Conservation (phyloP, 2,329 filamentous ascomycete species). For the Lecanosticta acicola region DNA sequence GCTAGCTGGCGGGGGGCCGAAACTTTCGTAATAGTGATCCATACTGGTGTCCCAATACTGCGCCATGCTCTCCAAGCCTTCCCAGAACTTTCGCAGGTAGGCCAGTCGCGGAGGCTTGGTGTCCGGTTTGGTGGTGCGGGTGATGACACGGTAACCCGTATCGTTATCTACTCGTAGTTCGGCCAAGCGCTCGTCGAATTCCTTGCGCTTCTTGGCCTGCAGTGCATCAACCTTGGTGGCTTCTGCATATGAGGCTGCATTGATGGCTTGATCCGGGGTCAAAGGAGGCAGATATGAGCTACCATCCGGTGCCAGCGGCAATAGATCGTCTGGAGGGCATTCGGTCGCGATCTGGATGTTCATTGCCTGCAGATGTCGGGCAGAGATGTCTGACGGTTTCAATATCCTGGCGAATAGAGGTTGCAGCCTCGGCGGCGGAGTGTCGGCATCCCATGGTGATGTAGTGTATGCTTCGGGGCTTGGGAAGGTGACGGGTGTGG, state of each 20-base stretch:
- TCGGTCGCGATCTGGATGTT: conserved; percentile 38
- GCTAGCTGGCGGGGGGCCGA: conserved; percentile 19
- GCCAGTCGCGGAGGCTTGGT: conserved; percentile 47
- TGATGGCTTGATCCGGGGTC: conserved; percentile 28
- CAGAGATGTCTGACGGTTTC: conserved; percentile 39
- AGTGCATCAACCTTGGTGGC: conserved; percentile 41
- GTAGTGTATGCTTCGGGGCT: conserved; percentile 2
- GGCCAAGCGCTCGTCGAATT: conserved; percentile 44
- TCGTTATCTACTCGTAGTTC: conserved; percentile 53
- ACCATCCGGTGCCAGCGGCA: conserved; percentile 33
- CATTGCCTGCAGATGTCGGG: conserved; percentile 37
- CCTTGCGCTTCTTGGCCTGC: conserved; percentile 43
- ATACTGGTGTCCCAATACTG: conserved; percentile 58
- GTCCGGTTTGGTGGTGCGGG: conserved; percentile 43
- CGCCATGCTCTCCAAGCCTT: conserved; percentile 52
- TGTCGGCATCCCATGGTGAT: conserved; percentile 15
- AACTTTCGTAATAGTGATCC: conserved; percentile 49
- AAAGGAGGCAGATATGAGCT: conserved; percentile 36
- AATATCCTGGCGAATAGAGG: conserved; percentile 40
- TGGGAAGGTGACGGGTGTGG: conserved; percentile 28
- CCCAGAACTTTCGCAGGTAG: conserved; percentile 57
- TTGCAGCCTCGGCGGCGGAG: conserved; percentile 36
- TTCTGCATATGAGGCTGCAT: conserved; percentile 16
- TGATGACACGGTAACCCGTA: conserved; percentile 53
- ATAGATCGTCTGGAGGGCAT: conserved; percentile 37